Evolutionary conservation across 2,329 filamentous ascomycete genomes (phyloP).

Genomic region (Ophiostoma tasmaniense): DNA sequence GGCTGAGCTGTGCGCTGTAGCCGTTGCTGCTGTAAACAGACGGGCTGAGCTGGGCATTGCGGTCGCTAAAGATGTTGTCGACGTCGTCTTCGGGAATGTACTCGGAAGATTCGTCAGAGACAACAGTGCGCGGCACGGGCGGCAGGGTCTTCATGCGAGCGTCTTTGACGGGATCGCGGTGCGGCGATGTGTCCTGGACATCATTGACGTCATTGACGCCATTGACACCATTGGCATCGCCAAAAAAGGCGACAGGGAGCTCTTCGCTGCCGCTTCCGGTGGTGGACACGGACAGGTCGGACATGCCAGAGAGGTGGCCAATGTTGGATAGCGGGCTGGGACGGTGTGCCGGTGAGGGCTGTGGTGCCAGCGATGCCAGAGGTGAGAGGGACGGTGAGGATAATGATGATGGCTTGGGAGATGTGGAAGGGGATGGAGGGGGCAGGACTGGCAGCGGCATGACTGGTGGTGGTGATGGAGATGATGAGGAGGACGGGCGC

Average conservation of each 20-base stretch:
- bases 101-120: not conserved
- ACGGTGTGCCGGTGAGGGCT: not conserved
- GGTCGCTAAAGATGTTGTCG: conserved; percentile 7
- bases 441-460: not conserved
- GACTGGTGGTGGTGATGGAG: not conserved
- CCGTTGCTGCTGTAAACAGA: conserved; percentile 37
- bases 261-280: not conserved
- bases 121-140: conserved; percentile 27
- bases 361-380: not conserved
- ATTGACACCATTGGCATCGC: conserved; percentile 12
- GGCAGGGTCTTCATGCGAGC: conserved; percentile 32
- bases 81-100: conserved; percentile 17
- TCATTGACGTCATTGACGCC: too few species aligned
- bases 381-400: not conserved
- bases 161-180: conserved; percentile 26
- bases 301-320: not conserved
- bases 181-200: conserved; percentile 21
- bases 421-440: not conserved
- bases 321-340: conserved; percentile 18
- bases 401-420: not conserved
- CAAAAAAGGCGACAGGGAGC: conserved; percentile 12
- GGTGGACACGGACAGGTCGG: not conserved
- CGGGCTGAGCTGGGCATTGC: conserved; percentile 37
- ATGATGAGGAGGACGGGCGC: not conserved
- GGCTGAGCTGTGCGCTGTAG: conserved; percentile 37